Evolutionary conservation across 148 eudicot genomes (phyloP).

Genomic region (Diospyros lotus): DNA sequence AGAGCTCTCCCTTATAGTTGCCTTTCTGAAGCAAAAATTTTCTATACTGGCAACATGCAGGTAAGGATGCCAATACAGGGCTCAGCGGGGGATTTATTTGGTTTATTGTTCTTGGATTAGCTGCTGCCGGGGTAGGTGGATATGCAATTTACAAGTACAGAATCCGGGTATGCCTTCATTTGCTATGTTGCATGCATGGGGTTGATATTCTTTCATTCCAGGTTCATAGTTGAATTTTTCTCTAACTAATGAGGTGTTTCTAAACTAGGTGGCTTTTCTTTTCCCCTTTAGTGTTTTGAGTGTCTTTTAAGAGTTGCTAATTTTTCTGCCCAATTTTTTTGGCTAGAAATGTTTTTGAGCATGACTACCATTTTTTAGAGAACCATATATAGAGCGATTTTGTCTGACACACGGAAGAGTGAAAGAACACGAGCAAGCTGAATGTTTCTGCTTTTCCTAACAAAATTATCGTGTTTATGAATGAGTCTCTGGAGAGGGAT

Average conservation of each 20-base stretch:
- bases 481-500: background rate
- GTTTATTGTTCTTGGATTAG: slow-evolving; percentile 56
- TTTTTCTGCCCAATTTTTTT: too few relatives aligned
- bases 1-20: background rate
- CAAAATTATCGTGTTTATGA: background rate
- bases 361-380: too few relatives aligned
- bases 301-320: too few relatives aligned
- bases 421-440: background rate
- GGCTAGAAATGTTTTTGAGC: too few relatives aligned
- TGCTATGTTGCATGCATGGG: background rate
- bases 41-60: slow-evolving; percentile 26
- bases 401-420: too few relatives aligned
- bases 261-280: too few relatives aligned
- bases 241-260: background rate
- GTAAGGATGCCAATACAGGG: slow-evolving; percentile 34
- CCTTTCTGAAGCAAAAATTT: background rate
- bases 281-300: too few relatives aligned
- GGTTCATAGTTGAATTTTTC: background rate
- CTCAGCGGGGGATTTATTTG: slow-evolving; percentile 57
- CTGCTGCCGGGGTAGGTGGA: slow-evolving; percentile 52
- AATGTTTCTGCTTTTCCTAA: background rate
- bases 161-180: slow-evolving; percentile 41
- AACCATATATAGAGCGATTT: too few relatives aligned
- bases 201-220: background rate
- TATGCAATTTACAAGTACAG: slow-evolving; percentile 85